Base-by-base conservation (phyloP, 1,284 basidiomycete genomes). In the Papiliotrema fonsecae region DNA sequence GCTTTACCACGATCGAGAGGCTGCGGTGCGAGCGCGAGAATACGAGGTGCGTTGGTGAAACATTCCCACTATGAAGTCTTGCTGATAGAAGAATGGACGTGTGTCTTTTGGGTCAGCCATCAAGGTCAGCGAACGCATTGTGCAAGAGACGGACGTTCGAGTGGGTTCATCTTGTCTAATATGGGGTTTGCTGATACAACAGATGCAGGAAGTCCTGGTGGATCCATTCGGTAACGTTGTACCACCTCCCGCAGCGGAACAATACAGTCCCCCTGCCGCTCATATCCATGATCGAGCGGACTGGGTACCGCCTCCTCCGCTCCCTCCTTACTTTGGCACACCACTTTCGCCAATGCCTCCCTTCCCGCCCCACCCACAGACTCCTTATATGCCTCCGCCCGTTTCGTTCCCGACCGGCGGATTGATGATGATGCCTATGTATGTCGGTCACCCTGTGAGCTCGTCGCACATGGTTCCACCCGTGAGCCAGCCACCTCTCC, bases 191-290 rank as follows among this genome's bases (percentile, higher is more conserved):
- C 35, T 31, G 21, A 31, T 25, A 6, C 10, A 14, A 6, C 21
- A 64, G 61, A 42, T 52, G 6, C 52, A 52, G 16, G 59, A 64
- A 26, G 58, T 64, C 51, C 62, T 54, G 35, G 27, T 70, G 30
- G 66, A 68, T 42, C 32, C 49, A 9, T 21, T 38, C 10, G 62
- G 61, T 10, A 52, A 63, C 32, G 48, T 59, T 1, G 47, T 65
- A 42, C 57, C 57, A 37, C 63, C 66, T 0, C 58, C 64, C 1
- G 60, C 65, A 54, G 55, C 51, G 3, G 52, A 60, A 3, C 62
- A 64, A 35, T 62, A 62, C 39, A 22, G 22, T 9, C 18, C 43
- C 4, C 43, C 43, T 3, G 6, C 26, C 5, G 13, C 7, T 11
- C 39, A 30, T 6, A 7, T 25, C 24, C 14, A 41, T 36, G n/a